A percentile compares a stretch with the other conserved stretches of the same genome.
Conservation (phyloP, 192 early-diverging fungal species). For the Coemansia asiatica region DNA sequence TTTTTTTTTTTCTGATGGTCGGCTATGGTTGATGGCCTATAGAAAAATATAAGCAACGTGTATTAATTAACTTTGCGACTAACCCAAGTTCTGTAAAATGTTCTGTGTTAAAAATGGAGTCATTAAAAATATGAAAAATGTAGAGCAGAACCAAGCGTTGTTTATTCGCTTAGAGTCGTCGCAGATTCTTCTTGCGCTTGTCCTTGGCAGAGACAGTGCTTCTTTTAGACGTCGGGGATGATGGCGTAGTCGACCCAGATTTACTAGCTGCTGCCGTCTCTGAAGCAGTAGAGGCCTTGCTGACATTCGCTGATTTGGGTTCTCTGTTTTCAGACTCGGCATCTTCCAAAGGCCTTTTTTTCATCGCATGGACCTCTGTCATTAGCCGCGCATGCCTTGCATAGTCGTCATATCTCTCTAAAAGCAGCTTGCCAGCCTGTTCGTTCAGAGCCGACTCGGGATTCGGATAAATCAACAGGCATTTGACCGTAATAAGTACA, state of each 20-base stretch:
- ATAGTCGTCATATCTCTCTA: slow-evolving; percentile 86
- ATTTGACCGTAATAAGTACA: slow-evolving; percentile 91
- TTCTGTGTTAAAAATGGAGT: too few species aligned
- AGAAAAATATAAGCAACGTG: too few species aligned
- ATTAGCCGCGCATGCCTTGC: slow-evolving; percentile 75
- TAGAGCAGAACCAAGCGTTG: too few species aligned
- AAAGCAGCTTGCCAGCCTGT: slow-evolving; percentile 85
- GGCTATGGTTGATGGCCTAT: too few species aligned
- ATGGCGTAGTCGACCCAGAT: slow-evolving; percentile 3
- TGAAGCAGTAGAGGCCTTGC: not conserved
- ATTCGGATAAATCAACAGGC: slow-evolving; percentile 91
- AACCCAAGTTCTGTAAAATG: too few species aligned
- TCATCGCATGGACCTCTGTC: slow-evolving; percentile 76
- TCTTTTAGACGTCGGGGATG: not conserved
- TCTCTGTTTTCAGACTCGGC: slow-evolving; percentile 23
- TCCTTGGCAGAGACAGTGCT: not conserved
- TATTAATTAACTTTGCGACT: too few species aligned
- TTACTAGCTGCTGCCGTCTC: not conserved
- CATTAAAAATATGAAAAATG: too few species aligned
- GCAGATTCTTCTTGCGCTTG: slow-evolving; percentile 52
- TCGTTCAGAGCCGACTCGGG: slow-evolving; percentile 95
- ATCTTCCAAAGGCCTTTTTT: slow-evolving; percentile 20
- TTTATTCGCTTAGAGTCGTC: slow-evolving; percentile 44
- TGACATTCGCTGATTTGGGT: not conserved
- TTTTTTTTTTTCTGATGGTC: too few species aligned